phyloP scores from a whole-genome alignment of 148 eudicot genomes.

The Arbutus unedo region DNA sequence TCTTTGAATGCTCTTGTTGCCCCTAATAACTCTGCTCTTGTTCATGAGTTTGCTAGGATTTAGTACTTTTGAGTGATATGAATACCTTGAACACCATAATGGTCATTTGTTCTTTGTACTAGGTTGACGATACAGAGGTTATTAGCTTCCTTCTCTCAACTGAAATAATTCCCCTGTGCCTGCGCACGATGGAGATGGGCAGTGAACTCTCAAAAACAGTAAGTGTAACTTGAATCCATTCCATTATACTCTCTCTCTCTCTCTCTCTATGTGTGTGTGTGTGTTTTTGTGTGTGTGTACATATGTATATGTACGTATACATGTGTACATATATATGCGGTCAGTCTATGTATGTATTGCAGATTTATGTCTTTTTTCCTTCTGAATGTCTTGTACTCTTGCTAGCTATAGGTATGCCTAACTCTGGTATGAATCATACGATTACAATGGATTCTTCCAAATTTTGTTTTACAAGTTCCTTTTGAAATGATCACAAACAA shows the following conservation, averaged over 20 bases:
- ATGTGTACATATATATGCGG: too few relatives aligned
- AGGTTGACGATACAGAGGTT: constrained; percentile 90
- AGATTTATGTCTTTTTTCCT: not conserved
- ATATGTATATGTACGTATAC: too few relatives aligned
- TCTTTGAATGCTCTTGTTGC: not conserved
- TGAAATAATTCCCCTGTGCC: constrained; percentile 90
- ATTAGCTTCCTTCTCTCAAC: constrained; percentile 93
- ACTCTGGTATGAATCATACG: not conserved
- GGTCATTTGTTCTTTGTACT: constrained; percentile 26
- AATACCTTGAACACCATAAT: not conserved
- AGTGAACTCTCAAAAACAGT: constrained; percentile 93
- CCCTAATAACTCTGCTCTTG: constrained; percentile 8
- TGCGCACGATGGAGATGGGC: constrained; percentile 99
- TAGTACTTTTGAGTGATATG: not conserved
- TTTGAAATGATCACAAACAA: not conserved
- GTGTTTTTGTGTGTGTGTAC: too few relatives aligned
- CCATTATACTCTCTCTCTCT: not conserved
- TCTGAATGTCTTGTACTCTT: not conserved
- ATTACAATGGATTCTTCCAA: not conserved
- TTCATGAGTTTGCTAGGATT: not conserved
- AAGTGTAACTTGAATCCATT: constrained; percentile 26
- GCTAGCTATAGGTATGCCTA: not conserved
- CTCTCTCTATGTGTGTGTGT: not conserved
- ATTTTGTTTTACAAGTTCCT: constrained; percentile 1
- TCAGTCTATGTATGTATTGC: not conserved